Percentiles rank a stretch among this genome's conserved stretches.
These are phyloP conservation scores for Cladosporium velox DNA, from an alignment of 2,329 filamentous ascomycete species.

Conservation along the genomic window DNA sequence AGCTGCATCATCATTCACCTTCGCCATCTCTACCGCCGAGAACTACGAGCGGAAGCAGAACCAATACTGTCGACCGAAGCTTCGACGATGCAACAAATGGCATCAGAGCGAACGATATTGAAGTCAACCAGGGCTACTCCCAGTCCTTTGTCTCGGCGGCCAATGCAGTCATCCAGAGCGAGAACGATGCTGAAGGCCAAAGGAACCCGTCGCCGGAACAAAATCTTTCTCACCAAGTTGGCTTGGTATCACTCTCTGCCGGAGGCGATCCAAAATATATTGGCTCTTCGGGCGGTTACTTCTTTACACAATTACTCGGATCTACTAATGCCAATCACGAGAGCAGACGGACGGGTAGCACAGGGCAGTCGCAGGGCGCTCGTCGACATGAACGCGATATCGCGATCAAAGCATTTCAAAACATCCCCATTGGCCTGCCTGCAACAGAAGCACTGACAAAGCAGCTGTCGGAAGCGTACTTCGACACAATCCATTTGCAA, in stretches of 20 bases:
- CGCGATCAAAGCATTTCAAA: neutral
- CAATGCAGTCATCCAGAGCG: neutral
- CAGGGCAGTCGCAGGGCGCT: neutral
- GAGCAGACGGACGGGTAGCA: neutral
- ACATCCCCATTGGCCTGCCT: neutral
- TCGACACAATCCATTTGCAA: slow-evolving; percentile 43
- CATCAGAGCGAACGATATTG: neutral
- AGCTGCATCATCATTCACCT: neutral
- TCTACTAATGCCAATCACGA: neutral
- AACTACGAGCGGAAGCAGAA: neutral
- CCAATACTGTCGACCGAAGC: neutral
- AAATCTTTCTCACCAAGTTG: slow-evolving; percentile 4
- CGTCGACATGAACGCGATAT: neutral
- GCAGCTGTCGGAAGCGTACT: slow-evolving; percentile 38
- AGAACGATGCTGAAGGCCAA: neutral
- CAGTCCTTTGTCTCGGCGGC: neutral
- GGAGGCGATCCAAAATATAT: neutral
- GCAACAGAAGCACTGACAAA: neutral
- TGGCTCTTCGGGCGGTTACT: slow-evolving; percentile 5
- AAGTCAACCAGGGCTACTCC: neutral
- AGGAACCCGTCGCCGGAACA: neutral
- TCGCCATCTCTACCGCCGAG: neutral
- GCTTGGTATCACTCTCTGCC: slow-evolving; percentile 4
- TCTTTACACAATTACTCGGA: neutral
- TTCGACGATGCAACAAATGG: neutral